Base-by-base conservation (phyloP, 805 yeast species). In the Ogataea degrootiae region DNA sequence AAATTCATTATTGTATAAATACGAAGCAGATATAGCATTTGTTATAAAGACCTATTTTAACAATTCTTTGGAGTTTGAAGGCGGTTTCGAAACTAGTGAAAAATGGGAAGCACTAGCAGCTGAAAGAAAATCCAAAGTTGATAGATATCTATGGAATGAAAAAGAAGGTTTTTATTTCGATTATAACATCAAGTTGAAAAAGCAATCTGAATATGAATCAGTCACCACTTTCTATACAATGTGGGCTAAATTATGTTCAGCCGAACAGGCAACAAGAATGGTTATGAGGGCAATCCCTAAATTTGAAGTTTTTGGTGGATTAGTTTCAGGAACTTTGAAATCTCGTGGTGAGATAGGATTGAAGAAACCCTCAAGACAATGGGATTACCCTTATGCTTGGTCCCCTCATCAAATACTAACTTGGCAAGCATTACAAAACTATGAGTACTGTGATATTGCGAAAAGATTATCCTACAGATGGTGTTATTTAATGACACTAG, bases 341-440 rank as follows among this genome's bases (percentile, higher is more conserved):
- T 82, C 91, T 2, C 71, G 96, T 55, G 95, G 96, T 37, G 79
- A 74, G 23, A 69, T 87, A 35, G 79, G 84, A 1, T 66, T 86
- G 16, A 73, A 78, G 39, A 73, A 89, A 58, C 97, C 96, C n/a
- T 80, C 85, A 12, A 75, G 98, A 65, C 99, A 92, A 68, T 92
- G 99, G 99, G 99, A 92, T 65, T 94, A 85, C 65, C 99, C 99
- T 2, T 88, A 72, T 61, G 98, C 98, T 1, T 92, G 99, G 99
- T 97, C 98, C 0, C 98, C 99, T 3, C 98, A 94, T 63, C 99
- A 92, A 67, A 87, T 92, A 16, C 65, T 92, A 46, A 92, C 96
- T 1, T 92, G 99, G 99, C 78, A 77, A 40, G 98, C 97, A 0
- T 72, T 92, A 34, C 57, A 65, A 29, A 77, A 82, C 45, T 94